Conservation (phyloP, 495 filamentous ascomycete genomes). For the Trichoderma gamsii region DNA sequence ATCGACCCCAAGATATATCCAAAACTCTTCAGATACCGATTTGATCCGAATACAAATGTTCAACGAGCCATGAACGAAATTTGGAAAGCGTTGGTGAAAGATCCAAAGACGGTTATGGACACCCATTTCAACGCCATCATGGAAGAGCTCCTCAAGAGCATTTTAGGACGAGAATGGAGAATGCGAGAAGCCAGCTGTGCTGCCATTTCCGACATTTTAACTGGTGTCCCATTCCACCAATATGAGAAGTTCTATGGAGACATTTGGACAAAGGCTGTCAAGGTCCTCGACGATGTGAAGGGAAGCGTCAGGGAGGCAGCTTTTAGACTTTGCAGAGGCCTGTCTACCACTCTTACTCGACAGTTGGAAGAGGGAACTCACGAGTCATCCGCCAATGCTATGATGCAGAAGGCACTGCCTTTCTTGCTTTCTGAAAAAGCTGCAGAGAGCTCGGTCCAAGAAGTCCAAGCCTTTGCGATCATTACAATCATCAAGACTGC, state of each 20-base stretch:
- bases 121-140: slow-evolving; percentile 79
- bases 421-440: slow-evolving; percentile 87
- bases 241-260: slow-evolving; percentile 79
- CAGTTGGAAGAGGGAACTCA: slow-evolving; percentile 75
- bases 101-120: slow-evolving; percentile 65
- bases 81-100: slow-evolving; percentile 87
- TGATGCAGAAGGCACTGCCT: slow-evolving; percentile 78
- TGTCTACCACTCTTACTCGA: slow-evolving; percentile 76
- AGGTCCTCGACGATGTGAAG: slow-evolving; percentile 91
- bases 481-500: slow-evolving; percentile 78
- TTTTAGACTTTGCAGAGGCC: slow-evolving; percentile 67
- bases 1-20: slow-evolving; percentile 91
- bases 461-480: slow-evolving; percentile 70
- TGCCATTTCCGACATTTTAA: slow-evolving; percentile 79
- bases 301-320: slow-evolving; percentile 78
- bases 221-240: slow-evolving; percentile 64
- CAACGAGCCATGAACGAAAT: slow-evolving; percentile 94
- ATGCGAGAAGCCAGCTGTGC: slow-evolving; percentile 85
- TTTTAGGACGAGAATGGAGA: slow-evolving; percentile 87
- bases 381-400: slow-evolving; percentile 61
- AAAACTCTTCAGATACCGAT: slow-evolving; percentile 88
- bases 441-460: slow-evolving; percentile 77
- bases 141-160: slow-evolving; percentile 73
- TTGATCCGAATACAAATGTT: slow-evolving; percentile 89
- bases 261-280: slow-evolving; percentile 78